Base-by-base conservation (phyloP, 2,329 filamentous ascomycete genomes). In the Talaromyces sp. region DNA sequence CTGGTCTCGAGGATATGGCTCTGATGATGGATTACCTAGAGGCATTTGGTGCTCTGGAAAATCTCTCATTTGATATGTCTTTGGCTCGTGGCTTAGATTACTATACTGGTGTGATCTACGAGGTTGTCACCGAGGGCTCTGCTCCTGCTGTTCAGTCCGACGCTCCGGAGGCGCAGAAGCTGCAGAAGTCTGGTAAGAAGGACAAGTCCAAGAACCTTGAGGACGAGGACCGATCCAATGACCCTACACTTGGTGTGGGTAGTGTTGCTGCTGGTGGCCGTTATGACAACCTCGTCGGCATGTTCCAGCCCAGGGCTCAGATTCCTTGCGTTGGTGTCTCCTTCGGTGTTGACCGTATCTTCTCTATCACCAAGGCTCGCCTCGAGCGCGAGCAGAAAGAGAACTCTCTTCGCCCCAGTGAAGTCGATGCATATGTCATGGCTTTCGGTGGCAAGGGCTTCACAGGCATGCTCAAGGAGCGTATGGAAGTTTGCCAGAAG, bases 271-370 rank as follows among this genome's bases (percentile, higher is more conserved):
- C 91, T 3, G 92, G 91, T 68, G 91, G 91, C 40, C 87, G 92
- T 56, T 97, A 97, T 73, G 93, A 97, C 74, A 88, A 94, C 69
- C 82, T 97, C 3, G 93, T 97, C 4, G 89, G 89, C 75, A 96
- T 96, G 90, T 97, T 96, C 79, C 87, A 85, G 51, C 87, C 87
- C 65, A 93, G 92, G 76, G 83, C 80, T 19, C 86, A 92, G 69
- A 91, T 97, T 51, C 93, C 90, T n/a, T 93, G 90, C 63, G 89
- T 94, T 5, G 90, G 90, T 57, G 89, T 96, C 62, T 96, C 92
- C 1, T 97, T 97, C 68, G 93, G 93, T 50, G 90, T 97, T 44
- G 93, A 97, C 74, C 87, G 93, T 64, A 97, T 97, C 67, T 96
- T 96, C 77, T 91, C 89, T 64, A 92, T 97, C 68, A 90, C 88